A percentile compares a stretch with the other conserved stretches of the same genome.
phyloP scores from a whole-genome alignment of 805 yeast genomes.

The Candida silvatica region DNA sequence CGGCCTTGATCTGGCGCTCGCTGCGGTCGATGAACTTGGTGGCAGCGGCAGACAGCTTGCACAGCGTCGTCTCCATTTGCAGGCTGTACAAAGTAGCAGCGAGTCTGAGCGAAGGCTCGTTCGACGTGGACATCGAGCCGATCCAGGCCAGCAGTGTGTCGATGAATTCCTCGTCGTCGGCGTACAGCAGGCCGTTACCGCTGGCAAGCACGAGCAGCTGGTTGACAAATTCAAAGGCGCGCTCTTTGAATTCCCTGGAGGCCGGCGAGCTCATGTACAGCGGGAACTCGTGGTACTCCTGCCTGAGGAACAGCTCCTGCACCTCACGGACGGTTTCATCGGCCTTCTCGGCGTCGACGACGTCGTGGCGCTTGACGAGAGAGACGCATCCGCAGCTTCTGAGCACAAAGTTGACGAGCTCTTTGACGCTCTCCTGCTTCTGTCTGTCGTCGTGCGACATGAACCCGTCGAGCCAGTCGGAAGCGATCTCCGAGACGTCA shows the following conservation, averaged over 20 bases:
- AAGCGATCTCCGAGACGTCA: constrained; percentile 42
- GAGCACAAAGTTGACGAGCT: constrained; percentile 59
- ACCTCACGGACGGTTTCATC: constrained; percentile 67
- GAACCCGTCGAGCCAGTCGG: constrained; percentile 52
- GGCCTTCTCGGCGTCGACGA: constrained; percentile 43
- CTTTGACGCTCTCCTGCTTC: constrained; percentile 40
- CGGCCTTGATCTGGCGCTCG: constrained; percentile 33
- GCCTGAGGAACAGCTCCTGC: constrained; percentile 51
- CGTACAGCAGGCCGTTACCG: constrained; percentile 54
- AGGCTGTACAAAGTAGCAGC: constrained; percentile 54
- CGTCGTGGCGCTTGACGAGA: constrained; percentile 67
- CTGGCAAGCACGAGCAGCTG: constrained; percentile 43
- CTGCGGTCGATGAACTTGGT: constrained; percentile 30
- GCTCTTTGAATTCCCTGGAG: constrained; percentile 38
- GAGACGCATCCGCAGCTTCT: constrained; percentile 66
- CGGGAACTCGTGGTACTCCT: constrained; percentile 63
- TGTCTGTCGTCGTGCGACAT: constrained; percentile 23
- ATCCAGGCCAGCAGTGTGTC: constrained; percentile 67
- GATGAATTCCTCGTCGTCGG: constrained; percentile 33
- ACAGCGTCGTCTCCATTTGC: constrained; percentile 50
- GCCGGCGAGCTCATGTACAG: constrained; percentile 22
- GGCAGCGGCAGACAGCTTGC: constrained; percentile 35
- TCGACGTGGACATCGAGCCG: constrained; percentile 59
- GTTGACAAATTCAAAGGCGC: constrained; percentile 47
- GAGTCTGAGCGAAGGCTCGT: constrained; percentile 62